Evolutionary conservation across 768 basidiomycete species (phyloP).

Genomic region (Phylloporus rhodoxanthus): DNA sequence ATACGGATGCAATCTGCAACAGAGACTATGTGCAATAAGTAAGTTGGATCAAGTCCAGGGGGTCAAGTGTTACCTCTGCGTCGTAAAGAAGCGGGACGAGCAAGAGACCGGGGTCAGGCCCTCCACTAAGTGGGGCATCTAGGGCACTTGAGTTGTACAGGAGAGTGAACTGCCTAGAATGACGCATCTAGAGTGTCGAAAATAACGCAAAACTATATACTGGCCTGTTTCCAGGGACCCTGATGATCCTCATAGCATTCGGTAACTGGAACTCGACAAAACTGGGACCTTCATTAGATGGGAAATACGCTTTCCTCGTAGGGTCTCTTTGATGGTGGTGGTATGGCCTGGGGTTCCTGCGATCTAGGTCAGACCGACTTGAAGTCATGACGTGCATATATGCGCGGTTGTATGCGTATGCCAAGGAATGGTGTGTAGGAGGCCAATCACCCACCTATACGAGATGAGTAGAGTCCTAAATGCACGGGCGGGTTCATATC

Average conservation of each 20-base stretch:
- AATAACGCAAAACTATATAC: constrained; percentile 1
- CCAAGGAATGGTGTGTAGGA: neutral
- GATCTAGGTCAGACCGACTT: constrained; percentile 7
- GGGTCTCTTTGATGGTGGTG: constrained; percentile 14
- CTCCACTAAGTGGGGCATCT: constrained; percentile 7
- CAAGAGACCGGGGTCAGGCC: constrained; percentile 33
- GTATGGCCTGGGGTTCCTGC: constrained; percentile 21
- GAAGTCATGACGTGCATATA: constrained; percentile 13
- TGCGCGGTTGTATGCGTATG: constrained; percentile 16
- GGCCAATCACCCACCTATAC: constrained; percentile 46
- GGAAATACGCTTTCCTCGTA: constrained; percentile 11
- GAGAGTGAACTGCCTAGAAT: constrained; percentile 36
- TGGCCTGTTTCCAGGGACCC: constrained; percentile 49
- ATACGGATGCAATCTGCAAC: constrained; percentile 46
- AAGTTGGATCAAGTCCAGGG: constrained; percentile 2
- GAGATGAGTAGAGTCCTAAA: constrained; percentile 71
- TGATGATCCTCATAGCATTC: constrained; percentile 56
- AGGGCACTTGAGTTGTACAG: constrained; percentile 55
- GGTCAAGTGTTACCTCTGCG: constrained; percentile 41
- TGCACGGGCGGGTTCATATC: constrained; percentile 74
- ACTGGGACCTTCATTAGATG: constrained; percentile 18
- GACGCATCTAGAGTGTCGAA: neutral
- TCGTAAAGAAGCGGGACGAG: constrained; percentile 57
- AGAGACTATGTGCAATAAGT: constrained; percentile 39
- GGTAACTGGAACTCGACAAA: constrained; percentile 46